Conservation (phyloP, 2,329 filamentous ascomycete species). For the Colletotrichum spinosum region DNA sequence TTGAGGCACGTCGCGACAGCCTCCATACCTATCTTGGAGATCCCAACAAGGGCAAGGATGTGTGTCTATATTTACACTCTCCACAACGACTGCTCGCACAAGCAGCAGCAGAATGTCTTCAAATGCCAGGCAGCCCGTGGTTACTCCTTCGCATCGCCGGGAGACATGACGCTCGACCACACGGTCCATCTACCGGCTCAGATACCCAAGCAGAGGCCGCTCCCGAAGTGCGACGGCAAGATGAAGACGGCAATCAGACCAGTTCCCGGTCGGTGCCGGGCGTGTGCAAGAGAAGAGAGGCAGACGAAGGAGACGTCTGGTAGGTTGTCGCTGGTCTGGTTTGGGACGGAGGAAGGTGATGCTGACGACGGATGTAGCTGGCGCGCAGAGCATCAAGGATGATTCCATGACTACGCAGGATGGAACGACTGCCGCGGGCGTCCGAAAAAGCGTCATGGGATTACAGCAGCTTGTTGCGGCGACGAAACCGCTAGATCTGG, state of each 20-base stretch:
- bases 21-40: too few species aligned
- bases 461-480: conserved; percentile 31
- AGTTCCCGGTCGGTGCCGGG: conserved; percentile 39
- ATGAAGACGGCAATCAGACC: conserved; percentile 40
- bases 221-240: conserved; percentile 38
- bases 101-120: conserved; percentile 49
- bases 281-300: conserved; percentile 34
- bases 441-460: conserved; percentile 30
- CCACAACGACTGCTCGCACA: conserved; percentile 45
- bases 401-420: background rate
- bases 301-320: conserved; percentile 11
- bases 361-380: conserved; percentile 4
- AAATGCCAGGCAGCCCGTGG: conserved; percentile 44
- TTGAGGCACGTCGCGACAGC: too few species aligned
- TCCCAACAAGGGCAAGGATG: conserved; percentile 40
- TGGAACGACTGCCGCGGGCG: conserved; percentile 2
- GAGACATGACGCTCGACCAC: conserved; percentile 35
- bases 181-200: conserved; percentile 33
- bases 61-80: conserved; percentile 47
- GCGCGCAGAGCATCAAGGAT: background rate
- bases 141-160: conserved; percentile 7
- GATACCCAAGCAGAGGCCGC: conserved; percentile 36
- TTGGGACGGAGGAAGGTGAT: background rate
- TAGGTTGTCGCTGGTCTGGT: background rate
- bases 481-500: conserved; percentile 24